A percentile compares a stretch with the other conserved stretches of the same genome.
Evolutionary conservation across 176 grass and related monocot genomes (phyloP).

Genomic region (Thinopyrum elongatum): DNA sequence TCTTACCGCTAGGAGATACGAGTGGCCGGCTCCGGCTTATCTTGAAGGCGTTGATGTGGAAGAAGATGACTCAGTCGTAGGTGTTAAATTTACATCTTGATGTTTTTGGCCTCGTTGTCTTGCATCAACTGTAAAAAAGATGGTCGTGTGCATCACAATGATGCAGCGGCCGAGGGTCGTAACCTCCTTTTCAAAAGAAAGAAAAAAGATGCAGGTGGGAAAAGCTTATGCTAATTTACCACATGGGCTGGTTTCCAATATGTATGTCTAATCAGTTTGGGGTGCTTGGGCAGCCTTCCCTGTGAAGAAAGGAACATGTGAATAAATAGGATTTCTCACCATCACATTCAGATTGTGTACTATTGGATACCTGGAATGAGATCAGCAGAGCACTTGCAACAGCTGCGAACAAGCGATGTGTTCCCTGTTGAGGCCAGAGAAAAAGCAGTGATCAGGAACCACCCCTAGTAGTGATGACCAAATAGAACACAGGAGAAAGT

Average conservation of each 20-base stretch:
- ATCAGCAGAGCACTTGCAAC: conserved; percentile 8
- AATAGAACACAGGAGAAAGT: conserved; percentile 33
- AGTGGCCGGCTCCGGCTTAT: too few relatives aligned
- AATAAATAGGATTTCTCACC: conserved; percentile 6
- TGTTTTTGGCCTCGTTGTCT: too few relatives aligned
- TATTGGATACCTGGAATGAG: conserved; percentile 21
- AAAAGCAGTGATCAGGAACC: conserved; percentile 41
- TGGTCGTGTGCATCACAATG: too few relatives aligned
- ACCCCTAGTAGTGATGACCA: not conserved
- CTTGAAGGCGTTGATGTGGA: too few relatives aligned
- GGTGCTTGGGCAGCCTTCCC: conserved; percentile 5
- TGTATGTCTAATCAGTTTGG: conserved; percentile 29
- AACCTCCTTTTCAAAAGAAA: too few relatives aligned
- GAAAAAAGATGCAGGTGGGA: not conserved
- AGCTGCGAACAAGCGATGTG: conserved; percentile 34
- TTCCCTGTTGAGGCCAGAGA: conserved; percentile 41
- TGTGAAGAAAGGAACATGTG: conserved; percentile 40
- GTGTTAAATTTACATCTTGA: too few relatives aligned
- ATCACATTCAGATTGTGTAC: conserved; percentile 25
- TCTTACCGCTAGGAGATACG: conserved; percentile 12
- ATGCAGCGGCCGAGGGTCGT: too few relatives aligned
- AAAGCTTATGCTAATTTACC: conserved; percentile 24
- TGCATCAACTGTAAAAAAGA: too few relatives aligned
- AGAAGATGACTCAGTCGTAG: too few relatives aligned
- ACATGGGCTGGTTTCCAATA: conserved; percentile 9